These are phyloP conservation scores for Haplosporangium sp. DNA, from an alignment of 371 early-diverging fungal species.

Conservation along the genomic window DNA sequence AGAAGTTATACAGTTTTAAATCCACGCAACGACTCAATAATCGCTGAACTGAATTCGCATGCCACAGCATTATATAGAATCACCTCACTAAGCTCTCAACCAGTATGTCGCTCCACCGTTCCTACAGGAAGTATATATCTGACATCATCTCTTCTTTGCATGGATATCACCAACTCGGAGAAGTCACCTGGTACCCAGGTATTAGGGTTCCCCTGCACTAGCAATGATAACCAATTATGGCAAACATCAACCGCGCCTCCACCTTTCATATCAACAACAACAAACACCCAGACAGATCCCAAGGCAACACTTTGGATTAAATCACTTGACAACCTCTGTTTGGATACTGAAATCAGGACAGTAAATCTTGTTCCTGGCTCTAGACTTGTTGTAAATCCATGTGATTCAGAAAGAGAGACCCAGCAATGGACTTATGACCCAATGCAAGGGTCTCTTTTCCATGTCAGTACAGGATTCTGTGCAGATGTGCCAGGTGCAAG, in stretches of 20 bases:
- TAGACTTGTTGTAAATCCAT: constrained; percentile 32
- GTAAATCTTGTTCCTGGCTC: constrained; percentile 4
- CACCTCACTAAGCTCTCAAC: constrained; percentile 9
- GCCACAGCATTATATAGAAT: constrained; percentile 40
- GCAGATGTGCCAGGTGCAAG: constrained; percentile 29
- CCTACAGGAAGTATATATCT: constrained; percentile 41
- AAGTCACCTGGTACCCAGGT: constrained; percentile 16
- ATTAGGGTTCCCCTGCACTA: constrained; percentile 31
- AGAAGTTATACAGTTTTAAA: constrained; percentile 9
- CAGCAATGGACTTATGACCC: constrained; percentile 49
- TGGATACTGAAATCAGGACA: constrained; percentile 21
- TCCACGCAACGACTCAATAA: constrained; percentile 25
- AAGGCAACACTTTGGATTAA: constrained; percentile 37
- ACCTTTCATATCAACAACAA: constrained; percentile 13
- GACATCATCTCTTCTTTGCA: constrained; percentile 41
- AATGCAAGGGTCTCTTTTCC: constrained; percentile 39
- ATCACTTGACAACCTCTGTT: constrained; percentile 29
- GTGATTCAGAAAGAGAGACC: constrained; percentile 26
- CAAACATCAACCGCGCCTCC: constrained; percentile 32
- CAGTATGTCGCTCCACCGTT: constrained; percentile 20
- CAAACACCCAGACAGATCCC: constrained; percentile 5
- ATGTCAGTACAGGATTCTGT: constrained; percentile 30
- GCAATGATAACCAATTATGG: constrained; percentile 43
- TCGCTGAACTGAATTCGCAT: constrained; percentile 15
- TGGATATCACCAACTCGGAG: constrained; percentile 20